Evolutionary conservation across 2,329 filamentous ascomycete genomes (phyloP), one percentile per base, ranked within the genome.

Genomic region (Emmonsia crescens): DNA sequence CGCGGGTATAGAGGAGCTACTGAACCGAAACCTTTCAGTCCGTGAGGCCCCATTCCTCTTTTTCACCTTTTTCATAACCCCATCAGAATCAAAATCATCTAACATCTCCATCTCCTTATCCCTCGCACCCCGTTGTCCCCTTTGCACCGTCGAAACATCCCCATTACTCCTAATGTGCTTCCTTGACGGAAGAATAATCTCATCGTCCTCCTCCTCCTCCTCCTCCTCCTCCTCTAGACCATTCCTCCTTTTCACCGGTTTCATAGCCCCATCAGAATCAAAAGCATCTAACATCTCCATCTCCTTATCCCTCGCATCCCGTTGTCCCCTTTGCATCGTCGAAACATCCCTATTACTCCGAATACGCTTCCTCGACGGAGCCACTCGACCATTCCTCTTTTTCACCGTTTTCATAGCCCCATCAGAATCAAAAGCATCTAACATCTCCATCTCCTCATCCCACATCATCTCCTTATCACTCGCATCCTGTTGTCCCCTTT

Each of bases 21-120:
- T 81, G 68, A 86, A 87, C 24, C 82, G 72, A 69, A 82, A 87
- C 65, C 80, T 82, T 9, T 83, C 82, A 0, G 85, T 85, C 40
- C 81, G 75, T 73, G 79, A 61, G 72, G 78, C 64, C 71, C 68
- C 68, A 73, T 76, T 42, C 62, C 66, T 46, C 67, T 73, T 68
- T 68, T 76, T 44, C 56, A 60, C 40, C 51, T 59, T 60, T 63
- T 16, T 52, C 42, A 56, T 27, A 60, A 55, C 49, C 38, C 9
- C 10, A 62, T 49, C 24, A 27, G 46, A 29, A 49, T 19, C 48
- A 60, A 64, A 19, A 61, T 54, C 36, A 48, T 65, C 48, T 64
- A 56, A 61, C 52, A 63, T 57, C 51, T 60, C 62, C 19, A 60
- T 66, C 55, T 64, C 19, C 1, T 31, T 27, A 44, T 16, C 24